These are phyloP conservation scores for Phaeoacremonium minimum DNA, from an alignment of 2,329 filamentous ascomycete species.

Conservation along the genomic window DNA sequence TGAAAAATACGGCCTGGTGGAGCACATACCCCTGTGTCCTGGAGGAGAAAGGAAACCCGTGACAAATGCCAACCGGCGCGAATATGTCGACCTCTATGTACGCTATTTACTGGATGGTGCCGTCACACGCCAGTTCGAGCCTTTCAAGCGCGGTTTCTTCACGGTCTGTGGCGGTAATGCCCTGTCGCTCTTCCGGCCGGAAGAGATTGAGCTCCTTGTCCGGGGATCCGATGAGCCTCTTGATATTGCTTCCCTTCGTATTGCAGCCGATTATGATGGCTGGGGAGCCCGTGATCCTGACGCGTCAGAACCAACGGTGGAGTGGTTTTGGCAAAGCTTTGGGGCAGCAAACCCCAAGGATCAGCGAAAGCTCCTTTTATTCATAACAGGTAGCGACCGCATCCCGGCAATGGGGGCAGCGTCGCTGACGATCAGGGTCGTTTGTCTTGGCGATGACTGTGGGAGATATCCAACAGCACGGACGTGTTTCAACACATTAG, in stretches of 20 bases:
- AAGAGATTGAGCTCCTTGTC: slow-evolving; percentile 86
- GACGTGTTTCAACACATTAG: slow-evolving; percentile 86
- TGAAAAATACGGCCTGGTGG: slow-evolving; percentile 69
- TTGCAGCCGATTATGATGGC: slow-evolving; percentile 77
- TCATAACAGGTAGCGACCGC: slow-evolving; percentile 86
- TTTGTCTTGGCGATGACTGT: slow-evolving; percentile 70
- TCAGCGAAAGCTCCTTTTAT: slow-evolving; percentile 76
- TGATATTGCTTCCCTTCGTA: slow-evolving; percentile 70
- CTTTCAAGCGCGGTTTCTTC: slow-evolving; percentile 91
- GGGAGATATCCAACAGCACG: slow-evolving; percentile 77
- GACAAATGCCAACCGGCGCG: slow-evolving; percentile 77
- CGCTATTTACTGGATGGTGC: slow-evolving; percentile 74
- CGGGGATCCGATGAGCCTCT: slow-evolving; percentile 80
- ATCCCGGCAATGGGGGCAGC: slow-evolving; percentile 85
- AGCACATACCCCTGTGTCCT: slow-evolving; percentile 66
- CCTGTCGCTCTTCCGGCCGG: slow-evolving; percentile 78
- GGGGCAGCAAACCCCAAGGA: slow-evolving; percentile 57
- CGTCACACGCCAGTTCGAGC: slow-evolving; percentile 80
- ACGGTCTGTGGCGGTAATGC: slow-evolving; percentile 88
- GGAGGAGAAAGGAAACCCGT: slow-evolving; percentile 72
- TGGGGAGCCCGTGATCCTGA: slow-evolving; percentile 58
- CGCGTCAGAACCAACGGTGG: slow-evolving; percentile 61
- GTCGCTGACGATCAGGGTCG: slow-evolving; percentile 71
- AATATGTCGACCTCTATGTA: slow-evolving; percentile 84
- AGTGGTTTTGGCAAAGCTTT: slow-evolving; percentile 90